phyloP scores from a whole-genome alignment of 2,329 filamentous ascomycete genomes.

The Sodiomyces alkalinus region DNA sequence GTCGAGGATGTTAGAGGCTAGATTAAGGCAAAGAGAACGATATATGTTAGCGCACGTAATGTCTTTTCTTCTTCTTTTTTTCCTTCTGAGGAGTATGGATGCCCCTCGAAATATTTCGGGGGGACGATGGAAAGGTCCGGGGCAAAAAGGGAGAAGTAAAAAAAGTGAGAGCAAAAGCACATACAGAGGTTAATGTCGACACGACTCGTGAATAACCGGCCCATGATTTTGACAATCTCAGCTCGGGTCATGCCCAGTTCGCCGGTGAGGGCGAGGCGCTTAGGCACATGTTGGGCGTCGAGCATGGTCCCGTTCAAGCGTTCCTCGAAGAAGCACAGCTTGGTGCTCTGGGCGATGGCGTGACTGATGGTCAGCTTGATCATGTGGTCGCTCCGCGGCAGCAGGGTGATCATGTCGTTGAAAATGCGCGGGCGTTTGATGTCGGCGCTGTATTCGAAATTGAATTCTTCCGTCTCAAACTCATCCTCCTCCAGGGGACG shows the following conservation, averaged over 20 bases:
- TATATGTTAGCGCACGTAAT: no score
- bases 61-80: no score
- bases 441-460: constrained; percentile 87
- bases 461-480: constrained; percentile 95
- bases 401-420: constrained; percentile 97
- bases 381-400: constrained; percentile 89
- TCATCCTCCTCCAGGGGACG: constrained; percentile 75
- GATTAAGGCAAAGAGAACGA: no score
- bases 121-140: no score
- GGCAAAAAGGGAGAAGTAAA: background rate
- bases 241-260: constrained; percentile 80
- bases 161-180: constrained; percentile 16
- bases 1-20: constrained; percentile 92
- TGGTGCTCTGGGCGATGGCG: constrained; percentile 93
- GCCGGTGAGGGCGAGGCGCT: constrained; percentile 75
- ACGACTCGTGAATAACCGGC: constrained; percentile 78
- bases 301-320: constrained; percentile 90
- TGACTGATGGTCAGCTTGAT: constrained; percentile 97
- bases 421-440: constrained; percentile 83
- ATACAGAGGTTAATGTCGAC: constrained; percentile 96
- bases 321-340: constrained; percentile 91
- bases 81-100: no score
- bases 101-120: no score
- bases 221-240: constrained; percentile 85
- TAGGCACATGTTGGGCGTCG: constrained; percentile 83